These are phyloP conservation scores for Acanthamoeba lugdunensis DNA, from an alignment of 208 protist species.

Conservation along the genomic window DNA sequence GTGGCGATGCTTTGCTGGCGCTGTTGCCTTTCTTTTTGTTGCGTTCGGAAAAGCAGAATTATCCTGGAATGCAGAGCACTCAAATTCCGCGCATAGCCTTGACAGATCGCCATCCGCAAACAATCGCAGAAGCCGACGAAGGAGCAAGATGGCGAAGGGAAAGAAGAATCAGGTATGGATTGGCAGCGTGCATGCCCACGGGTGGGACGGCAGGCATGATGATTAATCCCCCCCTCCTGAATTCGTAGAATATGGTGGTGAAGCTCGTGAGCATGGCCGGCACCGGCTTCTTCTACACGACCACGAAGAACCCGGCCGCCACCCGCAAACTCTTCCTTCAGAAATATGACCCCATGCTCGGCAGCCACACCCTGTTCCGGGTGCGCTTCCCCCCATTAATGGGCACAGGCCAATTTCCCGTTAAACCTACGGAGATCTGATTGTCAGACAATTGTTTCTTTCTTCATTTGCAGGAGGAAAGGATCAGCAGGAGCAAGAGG, in stretches of 20 bases:
- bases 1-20: background rate
- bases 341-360: constrained; percentile 84
- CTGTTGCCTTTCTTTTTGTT: background rate
- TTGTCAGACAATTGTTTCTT: background rate
- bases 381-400: constrained; percentile 8
- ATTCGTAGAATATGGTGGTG: constrained; percentile 76
- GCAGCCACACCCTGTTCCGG: constrained; percentile 74
- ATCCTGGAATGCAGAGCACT: background rate
- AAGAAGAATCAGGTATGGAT: constrained; percentile 46
- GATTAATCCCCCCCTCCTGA: background rate
- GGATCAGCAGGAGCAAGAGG: constrained; percentile 73
- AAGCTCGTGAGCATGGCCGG: constrained; percentile 83
- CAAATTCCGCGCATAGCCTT: background rate
- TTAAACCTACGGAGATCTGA: background rate
- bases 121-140: background rate
- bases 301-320: constrained; percentile 79
- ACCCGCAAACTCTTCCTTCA: constrained; percentile 78
- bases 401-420: too few relatives aligned
- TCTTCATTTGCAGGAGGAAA: constrained; percentile 59
- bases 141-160: constrained; percentile 37
- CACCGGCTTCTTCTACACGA: constrained; percentile 85
- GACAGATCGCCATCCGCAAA: background rate
- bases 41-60: background rate
- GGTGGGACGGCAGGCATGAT: background rate
- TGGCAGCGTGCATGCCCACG: background rate